These are phyloP conservation scores for Heterobasidion occidentale DNA, from an alignment of 1,284 basidiomycete genomes.

Conservation along the genomic window DNA sequence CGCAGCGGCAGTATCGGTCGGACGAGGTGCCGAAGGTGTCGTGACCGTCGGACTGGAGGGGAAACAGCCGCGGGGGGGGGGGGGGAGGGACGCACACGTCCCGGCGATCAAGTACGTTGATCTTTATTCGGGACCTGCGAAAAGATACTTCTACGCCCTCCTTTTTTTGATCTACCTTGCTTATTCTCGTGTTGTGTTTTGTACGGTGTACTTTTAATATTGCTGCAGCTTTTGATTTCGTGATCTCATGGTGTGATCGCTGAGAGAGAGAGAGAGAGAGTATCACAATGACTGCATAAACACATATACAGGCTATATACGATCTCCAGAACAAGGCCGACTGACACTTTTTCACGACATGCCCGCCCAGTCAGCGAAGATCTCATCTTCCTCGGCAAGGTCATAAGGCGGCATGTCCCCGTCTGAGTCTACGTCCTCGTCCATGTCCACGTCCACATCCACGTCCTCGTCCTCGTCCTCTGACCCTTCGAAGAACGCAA, in stretches of 20 bases:
- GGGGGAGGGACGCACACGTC: background rate
- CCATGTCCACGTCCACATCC: slow-evolving; percentile 4
- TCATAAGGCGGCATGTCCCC: background rate
- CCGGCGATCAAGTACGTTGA: background rate
- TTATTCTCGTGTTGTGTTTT: background rate
- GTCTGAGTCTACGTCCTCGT: slow-evolving; percentile 12
- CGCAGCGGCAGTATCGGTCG: slow-evolving; percentile 23
- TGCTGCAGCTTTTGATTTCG: no score
- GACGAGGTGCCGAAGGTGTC: background rate
- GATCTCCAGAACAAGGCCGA: no score
- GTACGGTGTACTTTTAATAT: background rate
- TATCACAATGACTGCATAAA: no score
- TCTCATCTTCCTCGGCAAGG: slow-evolving; percentile 2
- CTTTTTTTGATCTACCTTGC: background rate
- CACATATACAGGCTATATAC: no score
- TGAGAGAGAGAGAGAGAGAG: no score
- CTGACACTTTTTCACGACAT: no score
- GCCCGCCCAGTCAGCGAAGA: background rate
- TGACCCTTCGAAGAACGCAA: slow-evolving; percentile 38
- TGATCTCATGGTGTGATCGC: no score
- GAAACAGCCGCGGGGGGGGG: no score
- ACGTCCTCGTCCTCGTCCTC: slow-evolving; percentile 12
- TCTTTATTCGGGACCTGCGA: background rate
- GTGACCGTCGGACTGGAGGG: background rate
- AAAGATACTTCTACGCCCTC: background rate